phyloP scores from a whole-genome alignment of 306 rosid species.

The Oxytropis ochrocephala region DNA sequence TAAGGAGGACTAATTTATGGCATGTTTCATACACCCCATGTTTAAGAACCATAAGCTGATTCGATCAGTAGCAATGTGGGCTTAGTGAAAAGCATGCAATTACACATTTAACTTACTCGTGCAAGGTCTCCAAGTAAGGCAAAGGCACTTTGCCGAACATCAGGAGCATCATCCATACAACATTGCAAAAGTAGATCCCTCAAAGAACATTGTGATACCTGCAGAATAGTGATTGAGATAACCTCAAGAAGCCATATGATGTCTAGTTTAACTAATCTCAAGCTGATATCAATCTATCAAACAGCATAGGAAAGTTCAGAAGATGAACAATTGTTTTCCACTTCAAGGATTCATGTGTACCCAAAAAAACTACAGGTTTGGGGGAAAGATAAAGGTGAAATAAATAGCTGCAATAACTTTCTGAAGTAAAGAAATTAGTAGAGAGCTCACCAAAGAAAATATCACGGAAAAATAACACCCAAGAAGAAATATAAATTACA shows the following conservation, averaged over 20 bases:
- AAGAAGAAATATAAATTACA: conserved; percentile 6
- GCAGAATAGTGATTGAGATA: conserved; percentile 8
- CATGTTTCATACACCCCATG: not conserved
- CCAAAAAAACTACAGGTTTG: not conserved
- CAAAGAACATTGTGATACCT: conserved; percentile 86
- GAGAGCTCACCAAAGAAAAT: not conserved
- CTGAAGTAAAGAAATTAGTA: not conserved
- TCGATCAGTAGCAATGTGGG: not conserved
- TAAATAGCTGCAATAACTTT: not conserved
- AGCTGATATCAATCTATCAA: conserved; percentile 2
- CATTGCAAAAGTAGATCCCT: conserved; percentile 79
- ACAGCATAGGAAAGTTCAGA: conserved; percentile 4
- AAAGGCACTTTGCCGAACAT: conserved; percentile 95
- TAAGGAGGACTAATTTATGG: not conserved
- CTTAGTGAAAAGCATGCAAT: not conserved
- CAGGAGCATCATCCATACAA: conserved; percentile 86
- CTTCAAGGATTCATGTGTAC: not conserved
- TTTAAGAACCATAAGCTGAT: conserved; percentile 3
- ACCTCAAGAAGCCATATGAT: conserved; percentile 19
- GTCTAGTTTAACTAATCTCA: not conserved
- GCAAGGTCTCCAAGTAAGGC: conserved; percentile 98
- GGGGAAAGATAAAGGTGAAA: not conserved
- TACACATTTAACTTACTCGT: conserved; percentile 60
- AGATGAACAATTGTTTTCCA: conserved; percentile 6
- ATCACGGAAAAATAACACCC: conserved; percentile 11